These are phyloP conservation scores for Lentinula raphanica DNA, from an alignment of 768 basidiomycete genomes.

Conservation along the genomic window DNA sequence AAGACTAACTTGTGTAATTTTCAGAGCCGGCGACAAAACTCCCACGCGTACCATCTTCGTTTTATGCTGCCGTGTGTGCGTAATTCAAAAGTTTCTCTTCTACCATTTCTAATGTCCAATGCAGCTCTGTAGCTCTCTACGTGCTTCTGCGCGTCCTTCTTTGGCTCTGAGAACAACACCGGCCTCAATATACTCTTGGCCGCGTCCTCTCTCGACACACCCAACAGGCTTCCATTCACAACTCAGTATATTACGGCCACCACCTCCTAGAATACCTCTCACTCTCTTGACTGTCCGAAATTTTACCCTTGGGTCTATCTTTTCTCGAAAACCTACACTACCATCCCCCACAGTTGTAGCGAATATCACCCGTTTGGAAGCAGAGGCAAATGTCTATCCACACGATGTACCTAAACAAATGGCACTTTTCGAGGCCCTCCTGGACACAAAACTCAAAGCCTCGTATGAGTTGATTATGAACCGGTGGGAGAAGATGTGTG, in stretches of 20 bases:
- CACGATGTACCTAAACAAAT: conserved; percentile 67
- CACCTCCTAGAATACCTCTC: conserved; percentile 12
- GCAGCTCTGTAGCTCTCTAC: conserved; percentile 31
- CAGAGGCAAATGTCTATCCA: conserved; percentile 70
- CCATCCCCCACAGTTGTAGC: conserved; percentile 66
- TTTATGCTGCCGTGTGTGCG: neutral
- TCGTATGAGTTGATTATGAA: conserved; percentile 69
- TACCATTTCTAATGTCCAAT: neutral
- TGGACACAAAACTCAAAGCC: conserved; percentile 57
- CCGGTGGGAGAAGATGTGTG: conserved; percentile 79
- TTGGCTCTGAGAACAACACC: neutral
- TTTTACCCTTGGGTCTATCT: conserved; percentile 40
- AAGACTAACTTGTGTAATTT: neutral
- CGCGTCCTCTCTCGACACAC: conserved; percentile 1
- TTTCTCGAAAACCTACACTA: conserved; percentile 40
- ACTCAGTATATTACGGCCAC: conserved; percentile 1
- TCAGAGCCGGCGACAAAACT: neutral
- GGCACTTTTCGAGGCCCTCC: conserved; percentile 60
- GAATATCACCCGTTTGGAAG: conserved; percentile 68
- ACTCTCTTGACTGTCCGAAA: conserved; percentile 13
- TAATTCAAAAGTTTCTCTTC: neutral
- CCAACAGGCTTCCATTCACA: neutral
- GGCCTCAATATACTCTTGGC: neutral
- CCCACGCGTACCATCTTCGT: conserved; percentile 1
- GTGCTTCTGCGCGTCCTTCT: conserved; percentile 20